Base-by-base conservation (phyloP, 108 stramenopile species). In the Skeletonema menzelii region DNA sequence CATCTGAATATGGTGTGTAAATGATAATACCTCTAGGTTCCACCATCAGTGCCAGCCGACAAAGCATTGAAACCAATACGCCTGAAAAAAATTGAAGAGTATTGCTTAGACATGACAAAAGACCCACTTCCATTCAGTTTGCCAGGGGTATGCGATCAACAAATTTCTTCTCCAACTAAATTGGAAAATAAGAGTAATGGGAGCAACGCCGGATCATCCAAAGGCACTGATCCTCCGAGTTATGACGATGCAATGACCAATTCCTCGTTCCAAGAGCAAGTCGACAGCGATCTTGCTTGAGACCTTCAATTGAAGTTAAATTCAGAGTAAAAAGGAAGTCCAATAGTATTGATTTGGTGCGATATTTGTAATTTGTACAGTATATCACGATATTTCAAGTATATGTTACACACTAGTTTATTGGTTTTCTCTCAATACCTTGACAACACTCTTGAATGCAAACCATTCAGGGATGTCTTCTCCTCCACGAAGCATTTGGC, bases 401-500 rank as follows among this genome's bases (percentile, higher is more conserved):
- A 60, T 20, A 19, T 22, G 17, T 47, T 34, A 28, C 38, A 42
- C 34, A 14, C 24, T 19, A 53, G n/a, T 72, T 84, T 87, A 89
- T 27, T 55, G 34, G 73, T 95, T 92, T 68, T 95, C 95, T 70
- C 95, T 87, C 80, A 98, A 86, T 28, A 98, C 96, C 65, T 85
- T 67, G 32, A 99, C 98, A 31, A 99, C 99, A 69, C 86, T 86
- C 88, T 97, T 96, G 86, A 98, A 98, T 26, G 99, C 98, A 73
- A 99, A 99, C 99, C 99, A 99, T 75, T 98, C 97, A 38, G 99
- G 99, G 77, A 99, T 99, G 67, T 98, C 97, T 47, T 98, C 97
- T 69, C 99, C 99, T 64, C 91, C 96, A 64, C 97, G 88, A 57
- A 99, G 94, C 97, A 98, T 98, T 81, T 97, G 84, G 65, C 99